Evolutionary conservation across 495 filamentous ascomycete genomes (phyloP), one percentile per base, ranked within the genome.

Genomic region (Aspergillus kassunensis): DNA sequence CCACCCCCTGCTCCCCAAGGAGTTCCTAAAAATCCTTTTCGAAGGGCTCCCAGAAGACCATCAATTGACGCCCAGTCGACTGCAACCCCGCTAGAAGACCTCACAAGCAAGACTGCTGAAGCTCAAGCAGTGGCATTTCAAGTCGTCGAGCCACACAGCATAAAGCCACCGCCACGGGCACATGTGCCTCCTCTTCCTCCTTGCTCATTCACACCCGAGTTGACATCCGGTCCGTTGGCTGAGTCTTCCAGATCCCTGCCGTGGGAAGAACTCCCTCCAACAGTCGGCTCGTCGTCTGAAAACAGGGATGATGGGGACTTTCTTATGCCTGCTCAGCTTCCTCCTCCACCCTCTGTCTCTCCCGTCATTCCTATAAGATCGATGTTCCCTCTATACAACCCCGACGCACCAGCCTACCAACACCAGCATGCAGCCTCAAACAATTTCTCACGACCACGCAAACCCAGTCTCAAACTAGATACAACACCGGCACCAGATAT

Each of bases 341-440:
- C 56, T 67, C 49, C 42, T 61, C 36, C 63, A 48, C 44, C 40
- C 36, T 54, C 64, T 30, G 48, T 64, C 56, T 62, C 73, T 34
- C 62, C 76, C 0, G 63, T 67, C 7, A 40, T 64, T 44, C 61
- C 74, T 59, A 86, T 87, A 70, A 74, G 71, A 51, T 86, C 84
- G 12, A 93, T 93, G 53, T 93, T 95, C 63, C 90, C 90, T 12
- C 80, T 75, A n/a, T 91, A 90, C 60, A 82, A 95, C 63, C 82
- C 83, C 9, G 78, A 79, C n/a, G 42, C 87, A 8, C 79, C 86
- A 8, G 75, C 89, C 20, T 76, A 78, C 51, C 80, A 82, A 48
- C 88, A 90, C 60, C 82, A 77, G 48, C 84, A 85, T 10, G 82
- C 79, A 4, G 39, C 53, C 11, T 49, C 78, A 78, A 63, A 56